Percentiles rank a stretch among this genome's conserved stretches.
Evolutionary conservation across 495 filamentous ascomycete species (phyloP).

Genomic region (Evernia prunastri): DNA sequence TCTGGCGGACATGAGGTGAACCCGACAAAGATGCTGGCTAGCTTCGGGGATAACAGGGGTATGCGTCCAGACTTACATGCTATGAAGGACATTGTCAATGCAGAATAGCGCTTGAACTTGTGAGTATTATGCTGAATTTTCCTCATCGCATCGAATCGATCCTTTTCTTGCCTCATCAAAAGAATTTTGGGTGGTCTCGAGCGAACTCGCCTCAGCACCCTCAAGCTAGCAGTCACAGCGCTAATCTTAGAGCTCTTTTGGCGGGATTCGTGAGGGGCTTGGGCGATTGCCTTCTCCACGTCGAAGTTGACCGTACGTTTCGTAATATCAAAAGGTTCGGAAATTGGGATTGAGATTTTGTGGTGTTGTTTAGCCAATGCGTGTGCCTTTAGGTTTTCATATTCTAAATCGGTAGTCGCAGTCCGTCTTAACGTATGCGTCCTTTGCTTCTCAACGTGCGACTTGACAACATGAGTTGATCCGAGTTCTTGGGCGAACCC

Average conservation of each 20-base stretch:
- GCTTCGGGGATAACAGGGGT: constrained; percentile 26
- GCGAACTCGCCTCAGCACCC: constrained; percentile 15
- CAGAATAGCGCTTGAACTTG: constrained; percentile 59
- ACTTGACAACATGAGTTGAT: constrained; percentile 59
- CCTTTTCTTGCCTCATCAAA: constrained; percentile 50
- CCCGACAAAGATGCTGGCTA: neutral
- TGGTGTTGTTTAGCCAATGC: neutral
- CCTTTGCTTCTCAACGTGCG: constrained; percentile 54
- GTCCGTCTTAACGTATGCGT: constrained; percentile 50
- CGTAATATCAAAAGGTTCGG: constrained; percentile 18
- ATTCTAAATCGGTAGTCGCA: constrained; percentile 41
- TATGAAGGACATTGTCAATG: constrained; percentile 59
- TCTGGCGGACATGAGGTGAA: neutral
- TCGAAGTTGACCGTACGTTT: constrained; percentile 13
- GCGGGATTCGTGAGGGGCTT: neutral
- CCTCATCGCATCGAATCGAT: constrained; percentile 76
- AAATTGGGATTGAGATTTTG: constrained; percentile 14
- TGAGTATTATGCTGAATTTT: constrained; percentile 62
- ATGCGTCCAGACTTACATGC: constrained; percentile 45
- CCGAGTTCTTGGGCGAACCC: constrained; percentile 58
- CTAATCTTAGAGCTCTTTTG: constrained; percentile 7
- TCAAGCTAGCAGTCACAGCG: constrained; percentile 9
- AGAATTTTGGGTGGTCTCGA: constrained; percentile 29
- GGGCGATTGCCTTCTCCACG: constrained; percentile 12
- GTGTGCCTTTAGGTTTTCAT: constrained; percentile 19